Base-by-base conservation (phyloP, 352 stramenopile genomes). In the Phytophthora sojae region DNA sequence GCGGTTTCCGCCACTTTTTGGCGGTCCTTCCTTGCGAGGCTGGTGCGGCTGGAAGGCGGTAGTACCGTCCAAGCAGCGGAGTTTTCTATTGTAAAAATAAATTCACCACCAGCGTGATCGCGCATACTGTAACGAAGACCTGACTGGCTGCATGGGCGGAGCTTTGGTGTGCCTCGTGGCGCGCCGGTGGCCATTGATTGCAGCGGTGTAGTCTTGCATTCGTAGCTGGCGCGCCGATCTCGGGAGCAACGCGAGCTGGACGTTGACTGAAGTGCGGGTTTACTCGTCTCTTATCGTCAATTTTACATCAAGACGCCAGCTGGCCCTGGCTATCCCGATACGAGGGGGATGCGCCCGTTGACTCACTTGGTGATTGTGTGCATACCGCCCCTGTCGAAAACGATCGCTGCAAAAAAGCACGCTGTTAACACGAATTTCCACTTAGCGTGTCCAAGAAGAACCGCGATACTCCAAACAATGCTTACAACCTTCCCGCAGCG, bases 351-450 rank as follows among this genome's bases (percentile, higher is more conserved):
- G 45, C 6, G 8, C 19, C 6, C 8, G n/a, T 26, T 23, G 45
- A 26, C n/a, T 26, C n/a, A 52, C 45, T 52, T 15, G n/a, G n/a
- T n/a, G 45, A 26, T 52, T 52, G 45, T 52, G 17, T 26, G 45
- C n/a, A 52, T 26, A 2, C n/a, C 2, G 42, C n/a, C 17, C 45
- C 45, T 52, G 45, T 26, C n/a, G 6, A 52, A 26, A 23, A 26
- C 45, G 45, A 52, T 52, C 6, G 19, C 12, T 19, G 39, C 45
- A 52, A 23, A 52, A 52, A 52, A 52, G 8, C 45, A 52, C 45
- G 45, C n/a, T 47, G 39, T 47, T 47, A 47, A 47, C 39, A 47
- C 11, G 39, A 47, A 47, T 19, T 47, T 47, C 39, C 39, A 47
- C 39, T 47, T 47, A 47, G 45, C 45, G n/a, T n/a, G n/a, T 52